phyloP scores from a whole-genome alignment of 305 asterid genomes.

The Fraxinus angustifolia region DNA sequence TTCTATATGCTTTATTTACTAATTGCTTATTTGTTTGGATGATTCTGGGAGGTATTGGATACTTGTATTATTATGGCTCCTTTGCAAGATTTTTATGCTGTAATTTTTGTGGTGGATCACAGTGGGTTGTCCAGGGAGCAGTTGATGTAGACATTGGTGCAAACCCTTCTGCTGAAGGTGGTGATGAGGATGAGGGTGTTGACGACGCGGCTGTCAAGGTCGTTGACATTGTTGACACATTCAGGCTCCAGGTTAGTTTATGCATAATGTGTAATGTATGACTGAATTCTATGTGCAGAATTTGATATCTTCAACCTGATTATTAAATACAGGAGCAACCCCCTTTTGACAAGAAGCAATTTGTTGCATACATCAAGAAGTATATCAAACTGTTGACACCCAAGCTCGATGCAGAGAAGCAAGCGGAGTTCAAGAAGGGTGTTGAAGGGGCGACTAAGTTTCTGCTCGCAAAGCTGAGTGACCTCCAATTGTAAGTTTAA shows the following conservation, averaged over 20 bases:
- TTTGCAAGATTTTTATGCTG: background rate
- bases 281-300: background rate
- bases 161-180: constrained; percentile 92
- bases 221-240: constrained; percentile 74
- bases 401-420: constrained; percentile 51
- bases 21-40: background rate
- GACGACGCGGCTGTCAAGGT: constrained; percentile 61
- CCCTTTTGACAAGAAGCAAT: constrained; percentile 70
- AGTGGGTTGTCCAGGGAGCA: constrained; percentile 74
- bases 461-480: constrained; percentile 54
- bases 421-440: constrained; percentile 48
- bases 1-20: background rate
- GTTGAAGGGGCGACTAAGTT: constrained; percentile 72
- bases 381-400: constrained; percentile 56
- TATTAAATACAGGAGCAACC: constrained; percentile 59
- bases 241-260: constrained; percentile 61
- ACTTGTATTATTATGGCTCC: background rate
- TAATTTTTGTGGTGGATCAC: background rate
- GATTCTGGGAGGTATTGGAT: background rate
- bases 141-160: constrained; percentile 74
- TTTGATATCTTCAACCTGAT: background rate
- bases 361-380: constrained; percentile 54
- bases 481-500: constrained; percentile 60
- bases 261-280: background rate
- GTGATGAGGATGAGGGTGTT: constrained; percentile 63